Evolutionary conservation across 169 alveolate species (phyloP).

Genomic region (Plasmodium cynomolgi): DNA sequence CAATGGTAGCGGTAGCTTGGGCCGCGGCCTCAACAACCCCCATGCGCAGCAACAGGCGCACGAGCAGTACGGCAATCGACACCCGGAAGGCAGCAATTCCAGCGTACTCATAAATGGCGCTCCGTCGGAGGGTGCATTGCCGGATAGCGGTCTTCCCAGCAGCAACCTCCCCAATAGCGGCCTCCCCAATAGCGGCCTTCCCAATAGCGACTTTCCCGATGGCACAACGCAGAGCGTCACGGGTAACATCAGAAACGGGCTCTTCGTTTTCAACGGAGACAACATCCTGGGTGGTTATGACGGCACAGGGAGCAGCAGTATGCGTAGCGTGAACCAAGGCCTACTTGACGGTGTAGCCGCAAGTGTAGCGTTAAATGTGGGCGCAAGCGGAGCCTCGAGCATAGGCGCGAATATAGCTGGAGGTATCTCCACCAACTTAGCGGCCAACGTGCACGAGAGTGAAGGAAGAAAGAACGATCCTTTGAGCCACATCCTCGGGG

Average conservation of each 20-base stretch:
- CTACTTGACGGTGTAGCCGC: neutral
- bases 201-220: neutral
- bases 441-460: neutral
- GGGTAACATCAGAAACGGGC: neutral
- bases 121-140: neutral
- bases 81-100: neutral
- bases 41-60: neutral
- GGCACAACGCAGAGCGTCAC: neutral
- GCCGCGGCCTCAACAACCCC: neutral
- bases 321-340: neutral
- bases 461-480: neutral
- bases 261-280: slow-evolving; percentile 1
- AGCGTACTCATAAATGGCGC: neutral
- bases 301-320: neutral
- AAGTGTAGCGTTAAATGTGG: neutral
- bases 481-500: neutral
- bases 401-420: neutral
- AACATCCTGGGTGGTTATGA: neutral
- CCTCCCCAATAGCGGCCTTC: neutral
- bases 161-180: neutral
- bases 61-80: neutral
- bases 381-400: neutral
- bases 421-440: neutral
- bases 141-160: neutral
- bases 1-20: neutral